Evolutionary conservation across 495 filamentous ascomycete genomes (phyloP).

Genomic region (Ascobolus immersus): DNA sequence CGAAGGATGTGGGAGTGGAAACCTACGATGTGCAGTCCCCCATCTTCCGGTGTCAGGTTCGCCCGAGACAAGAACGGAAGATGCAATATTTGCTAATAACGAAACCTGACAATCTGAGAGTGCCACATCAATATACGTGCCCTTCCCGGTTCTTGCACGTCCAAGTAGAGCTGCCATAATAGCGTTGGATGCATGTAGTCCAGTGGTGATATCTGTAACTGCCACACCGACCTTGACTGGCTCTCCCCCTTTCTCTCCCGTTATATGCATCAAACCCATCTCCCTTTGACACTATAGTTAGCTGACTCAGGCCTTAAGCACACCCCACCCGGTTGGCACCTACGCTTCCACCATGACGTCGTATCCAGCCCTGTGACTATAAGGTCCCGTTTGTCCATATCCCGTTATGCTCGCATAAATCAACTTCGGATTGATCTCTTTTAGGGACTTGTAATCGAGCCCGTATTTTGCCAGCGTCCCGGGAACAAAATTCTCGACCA

Average conservation of each 20-base stretch:
- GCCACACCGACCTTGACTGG: constrained; percentile 95
- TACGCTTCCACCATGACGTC: constrained; percentile 94
- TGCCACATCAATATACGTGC: constrained; percentile 79
- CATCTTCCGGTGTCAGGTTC: constrained; percentile 68
- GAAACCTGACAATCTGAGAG: constrained; percentile 88
- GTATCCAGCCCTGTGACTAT: constrained; percentile 70
- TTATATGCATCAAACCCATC: constrained; percentile 96
- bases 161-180: constrained; percentile 82
- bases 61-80: constrained; percentile 70
- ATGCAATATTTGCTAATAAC: constrained; percentile 76
- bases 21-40: constrained; percentile 85
- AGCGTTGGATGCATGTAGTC: constrained; percentile 86
- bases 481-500: constrained; percentile 93
- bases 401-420: constrained; percentile 41
- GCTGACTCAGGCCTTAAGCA: background rate
- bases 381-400: constrained; percentile 77
- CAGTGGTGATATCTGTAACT: constrained; percentile 86
- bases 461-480: constrained; percentile 72
- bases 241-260: constrained; percentile 58
- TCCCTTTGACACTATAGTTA: constrained; percentile 23
- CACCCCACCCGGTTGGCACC: constrained; percentile 6
- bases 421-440: constrained; percentile 52
- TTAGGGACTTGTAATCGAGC: constrained; percentile 60
- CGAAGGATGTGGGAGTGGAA: background rate
- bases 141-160: constrained; percentile 38